Conservation (phyloP, 139 green algal species). For the Chlamydomonas schloesseri region DNA sequence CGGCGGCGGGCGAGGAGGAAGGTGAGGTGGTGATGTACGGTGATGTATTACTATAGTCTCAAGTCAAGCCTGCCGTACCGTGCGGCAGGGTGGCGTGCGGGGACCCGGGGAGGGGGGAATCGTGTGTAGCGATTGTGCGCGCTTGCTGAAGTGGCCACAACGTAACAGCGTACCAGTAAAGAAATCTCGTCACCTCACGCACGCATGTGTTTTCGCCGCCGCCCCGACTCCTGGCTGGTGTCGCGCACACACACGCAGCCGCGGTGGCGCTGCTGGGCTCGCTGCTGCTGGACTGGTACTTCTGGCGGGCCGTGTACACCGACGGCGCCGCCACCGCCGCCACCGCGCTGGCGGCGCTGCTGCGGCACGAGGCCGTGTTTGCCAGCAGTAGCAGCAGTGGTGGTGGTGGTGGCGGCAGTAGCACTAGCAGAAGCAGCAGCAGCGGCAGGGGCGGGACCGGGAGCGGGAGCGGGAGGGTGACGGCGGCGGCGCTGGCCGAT, state of each 20-base stretch:
- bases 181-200: no score
- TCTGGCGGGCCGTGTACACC: slow-evolving; percentile 10
- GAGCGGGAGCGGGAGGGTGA: background rate
- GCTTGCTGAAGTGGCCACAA: no score
- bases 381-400: background rate
- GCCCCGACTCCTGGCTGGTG: no score
- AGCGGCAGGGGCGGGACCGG: background rate
- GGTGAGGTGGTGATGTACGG: no score
- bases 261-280: background rate
- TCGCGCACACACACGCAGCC: background rate
- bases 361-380: background rate
- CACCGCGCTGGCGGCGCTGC: slow-evolving; percentile 1
- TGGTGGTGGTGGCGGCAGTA: background rate
- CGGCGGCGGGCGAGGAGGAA: background rate
- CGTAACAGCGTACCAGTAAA: no score
- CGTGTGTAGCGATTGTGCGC: no score
- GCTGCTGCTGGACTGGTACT: slow-evolving; percentile 19
- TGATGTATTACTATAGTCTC: no score
- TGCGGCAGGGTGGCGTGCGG: no score
- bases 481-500: background rate
- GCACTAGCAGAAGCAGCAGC: background rate
- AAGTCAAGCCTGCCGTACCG: no score
- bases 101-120: no score
- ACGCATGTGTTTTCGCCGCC: no score
- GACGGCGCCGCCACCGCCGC: background rate